Percentiles rank a stretch among this genome's conserved stretches.
These are phyloP conservation scores for Yarrowia divulgata DNA, from an alignment of 805 yeast genomes.

Conservation along the genomic window DNA sequence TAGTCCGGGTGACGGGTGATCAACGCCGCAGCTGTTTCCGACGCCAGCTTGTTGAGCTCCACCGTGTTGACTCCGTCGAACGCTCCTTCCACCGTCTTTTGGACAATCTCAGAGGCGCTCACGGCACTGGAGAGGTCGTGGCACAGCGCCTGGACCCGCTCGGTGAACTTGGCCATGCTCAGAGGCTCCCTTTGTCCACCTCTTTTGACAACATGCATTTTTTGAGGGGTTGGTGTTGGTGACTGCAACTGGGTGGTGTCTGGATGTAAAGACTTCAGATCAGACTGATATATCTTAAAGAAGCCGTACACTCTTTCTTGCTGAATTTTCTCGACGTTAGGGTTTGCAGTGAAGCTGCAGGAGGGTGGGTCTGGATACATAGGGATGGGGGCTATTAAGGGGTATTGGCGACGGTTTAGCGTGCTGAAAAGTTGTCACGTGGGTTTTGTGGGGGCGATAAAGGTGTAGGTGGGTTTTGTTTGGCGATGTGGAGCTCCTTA, in stretches of 20 bases:
- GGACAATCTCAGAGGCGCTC: slow-evolving; percentile 16
- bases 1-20: slow-evolving; percentile 95
- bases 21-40: slow-evolving; percentile 96
- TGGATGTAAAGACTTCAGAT: not conserved
- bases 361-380: not conserved
- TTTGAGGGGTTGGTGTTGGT: not conserved
- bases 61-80: slow-evolving; percentile 92
- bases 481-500: too few species aligned
- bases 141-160: slow-evolving; percentile 89
- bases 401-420: too few species aligned
- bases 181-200: slow-evolving; percentile 95
- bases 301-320: not conserved
- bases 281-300: not conserved
- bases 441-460: not conserved
- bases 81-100: slow-evolving; percentile 61
- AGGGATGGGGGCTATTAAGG: too few species aligned
- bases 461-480: too few species aligned
- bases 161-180: slow-evolving; percentile 94
- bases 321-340: slow-evolving; percentile 9
- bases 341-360: not conserved
- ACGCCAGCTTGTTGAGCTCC: slow-evolving; percentile 71
- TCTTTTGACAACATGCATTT: slow-evolving; percentile 86
- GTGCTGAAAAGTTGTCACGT: not conserved
- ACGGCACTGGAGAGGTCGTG: slow-evolving; percentile 65
- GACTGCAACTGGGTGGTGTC: not conserved